These are phyloP conservation scores for Kuraishia ogatae DNA, from an alignment of 805 yeast genomes.

Conservation along the genomic window DNA sequence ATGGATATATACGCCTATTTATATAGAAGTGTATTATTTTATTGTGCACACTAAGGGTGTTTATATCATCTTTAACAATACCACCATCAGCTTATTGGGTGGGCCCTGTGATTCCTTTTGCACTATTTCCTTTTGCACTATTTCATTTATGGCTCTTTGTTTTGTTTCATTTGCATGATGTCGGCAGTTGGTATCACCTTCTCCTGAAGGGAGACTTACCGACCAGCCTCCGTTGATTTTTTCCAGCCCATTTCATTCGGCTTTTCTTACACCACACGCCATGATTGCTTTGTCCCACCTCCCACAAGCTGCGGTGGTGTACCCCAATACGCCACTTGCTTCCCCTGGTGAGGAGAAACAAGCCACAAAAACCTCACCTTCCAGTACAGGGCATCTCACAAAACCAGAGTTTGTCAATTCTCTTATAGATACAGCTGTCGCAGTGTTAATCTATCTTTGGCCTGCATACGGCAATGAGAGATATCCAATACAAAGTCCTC, in stretches of 20 bases:
- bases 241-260: background rate
- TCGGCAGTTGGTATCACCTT: background rate
- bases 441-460: constrained; percentile 5
- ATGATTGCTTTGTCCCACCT: background rate
- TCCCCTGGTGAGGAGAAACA: background rate
- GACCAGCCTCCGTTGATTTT: background rate
- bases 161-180: background rate
- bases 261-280: background rate
- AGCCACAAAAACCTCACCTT: background rate
- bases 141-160: background rate
- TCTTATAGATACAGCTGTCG: constrained; percentile 6
- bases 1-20: too few relatives aligned
- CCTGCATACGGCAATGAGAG: background rate
- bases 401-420: constrained; percentile 7
- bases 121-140: background rate
- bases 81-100: too few relatives aligned
- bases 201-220: background rate
- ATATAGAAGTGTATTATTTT: too few relatives aligned
- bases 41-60: too few relatives aligned
- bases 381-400: background rate
- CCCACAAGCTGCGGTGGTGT: background rate
- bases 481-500: background rate
- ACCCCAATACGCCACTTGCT: background rate
- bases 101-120: too few relatives aligned
- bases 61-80: too few relatives aligned